Conservation (phyloP, 345 rosid species). For the Capsella bursapastoris region DNA sequence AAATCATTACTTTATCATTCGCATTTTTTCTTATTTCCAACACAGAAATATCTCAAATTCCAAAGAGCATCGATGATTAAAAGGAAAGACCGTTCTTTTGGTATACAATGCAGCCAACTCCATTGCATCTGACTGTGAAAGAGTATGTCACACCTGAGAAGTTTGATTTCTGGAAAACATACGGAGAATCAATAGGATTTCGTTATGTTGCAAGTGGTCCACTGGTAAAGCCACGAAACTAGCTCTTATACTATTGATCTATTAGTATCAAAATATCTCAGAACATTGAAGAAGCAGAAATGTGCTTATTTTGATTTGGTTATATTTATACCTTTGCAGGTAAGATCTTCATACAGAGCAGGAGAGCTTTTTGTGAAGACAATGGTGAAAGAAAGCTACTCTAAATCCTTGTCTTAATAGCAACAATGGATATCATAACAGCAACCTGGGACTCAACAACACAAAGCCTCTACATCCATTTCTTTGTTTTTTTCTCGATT, state of each 20-base stretch:
- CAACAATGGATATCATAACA: not conserved
- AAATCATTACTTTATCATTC: not conserved
- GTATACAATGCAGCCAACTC: conserved; percentile 79
- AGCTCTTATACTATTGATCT: not conserved
- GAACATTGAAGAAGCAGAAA: conserved; percentile 5
- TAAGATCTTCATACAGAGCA: conserved; percentile 93
- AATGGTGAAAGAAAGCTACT: conserved; percentile 78
- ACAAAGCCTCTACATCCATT: not conserved
- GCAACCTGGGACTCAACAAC: conserved; percentile 7
- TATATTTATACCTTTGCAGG: conserved; percentile 53
- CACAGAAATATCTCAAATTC: conserved; percentile 16
- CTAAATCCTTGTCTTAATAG: conserved; percentile 17
- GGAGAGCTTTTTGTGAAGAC: conserved; percentile 94
- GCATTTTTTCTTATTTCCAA: not conserved
- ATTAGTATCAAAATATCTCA: not conserved
- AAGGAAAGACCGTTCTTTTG: not conserved
- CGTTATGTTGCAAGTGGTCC: conserved; percentile 98
- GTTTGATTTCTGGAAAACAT: conserved; percentile 90
- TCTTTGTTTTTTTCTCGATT: not conserved
- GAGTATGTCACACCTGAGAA: conserved; percentile 95
- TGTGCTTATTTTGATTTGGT: conserved; percentile 20
- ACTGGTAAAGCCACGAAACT: conserved; percentile 59
- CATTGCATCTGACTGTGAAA: conserved; percentile 91
- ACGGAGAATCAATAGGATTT: conserved; percentile 95
- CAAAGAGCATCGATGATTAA: not conserved